phyloP scores from a whole-genome alignment of 1,284 basidiomycete species.

The Melanopsichium pennsylvanicum region DNA sequence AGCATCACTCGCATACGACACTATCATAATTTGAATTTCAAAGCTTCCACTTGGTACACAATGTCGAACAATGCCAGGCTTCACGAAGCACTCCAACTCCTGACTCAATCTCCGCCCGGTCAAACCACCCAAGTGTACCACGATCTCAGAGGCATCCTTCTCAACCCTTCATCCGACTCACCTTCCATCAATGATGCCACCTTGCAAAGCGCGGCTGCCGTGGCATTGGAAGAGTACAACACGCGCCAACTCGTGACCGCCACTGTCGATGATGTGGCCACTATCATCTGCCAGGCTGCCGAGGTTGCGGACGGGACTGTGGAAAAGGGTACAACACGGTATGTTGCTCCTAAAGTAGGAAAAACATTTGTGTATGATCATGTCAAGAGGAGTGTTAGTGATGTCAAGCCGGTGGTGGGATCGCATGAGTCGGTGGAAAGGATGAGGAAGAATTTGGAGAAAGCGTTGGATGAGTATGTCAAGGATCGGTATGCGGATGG shows the following conservation, averaged over 20 bases:
- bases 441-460: slow-evolving; percentile 44
- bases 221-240: slow-evolving; percentile 50
- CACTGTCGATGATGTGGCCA: slow-evolving; percentile 7
- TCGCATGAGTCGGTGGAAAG: slow-evolving; percentile 15
- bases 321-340: slow-evolving; percentile 16
- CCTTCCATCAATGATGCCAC: slow-evolving; percentile 26
- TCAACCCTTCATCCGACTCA: slow-evolving; percentile 33
- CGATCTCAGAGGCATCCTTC: slow-evolving; percentile 50
- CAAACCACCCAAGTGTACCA: slow-evolving; percentile 53
- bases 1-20: too few species aligned
- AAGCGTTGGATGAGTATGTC: slow-evolving; percentile 47
- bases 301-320: slow-evolving; percentile 2
- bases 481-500: slow-evolving; percentile 57
- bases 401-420: slow-evolving; percentile 9
- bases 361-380: slow-evolving; percentile 46
- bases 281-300: slow-evolving; percentile 44
- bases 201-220: slow-evolving; percentile 27
- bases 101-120: slow-evolving; percentile 51
- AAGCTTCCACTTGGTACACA: too few species aligned
- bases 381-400: slow-evolving; percentile 26
- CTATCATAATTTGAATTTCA: too few species aligned
- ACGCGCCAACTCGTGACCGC: slow-evolving; percentile 47
- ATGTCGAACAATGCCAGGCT: slow-evolving; percentile 26
- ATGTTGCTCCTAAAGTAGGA: slow-evolving; percentile 25
- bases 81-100: slow-evolving; percentile 27